Percentiles rank a stretch among this genome's conserved stretches.
Evolutionary conservation across 2,329 filamentous ascomycete genomes (phyloP).

Genomic region (Penicillium concentricum): DNA sequence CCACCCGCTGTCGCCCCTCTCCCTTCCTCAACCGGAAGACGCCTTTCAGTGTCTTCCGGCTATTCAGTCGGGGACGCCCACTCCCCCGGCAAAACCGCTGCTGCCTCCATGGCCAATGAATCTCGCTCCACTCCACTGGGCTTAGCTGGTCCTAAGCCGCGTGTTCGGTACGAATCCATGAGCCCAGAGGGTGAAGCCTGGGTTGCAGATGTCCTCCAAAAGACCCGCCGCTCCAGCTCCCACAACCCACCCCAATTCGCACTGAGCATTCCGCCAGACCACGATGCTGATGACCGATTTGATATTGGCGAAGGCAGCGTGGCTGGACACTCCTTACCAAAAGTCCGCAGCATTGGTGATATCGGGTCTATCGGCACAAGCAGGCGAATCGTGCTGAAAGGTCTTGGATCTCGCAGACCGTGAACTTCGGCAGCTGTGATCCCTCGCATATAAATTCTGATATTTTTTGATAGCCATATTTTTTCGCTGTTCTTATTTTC

Average conservation of each 20-base stretch:
- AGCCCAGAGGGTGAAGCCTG: constrained; percentile 48
- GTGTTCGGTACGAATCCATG: constrained; percentile 41
- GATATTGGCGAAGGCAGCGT: neutral
- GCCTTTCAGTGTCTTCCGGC: constrained; percentile 40
- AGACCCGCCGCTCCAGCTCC: constrained; percentile 42
- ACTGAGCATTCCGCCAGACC: constrained; percentile 16
- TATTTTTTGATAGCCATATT: neutral
- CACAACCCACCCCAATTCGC: constrained; percentile 29
- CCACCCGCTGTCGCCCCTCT: constrained; percentile 12
- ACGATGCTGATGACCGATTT: constrained; percentile 15
- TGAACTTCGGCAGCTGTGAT: neutral
- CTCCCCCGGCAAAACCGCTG: constrained; percentile 25
- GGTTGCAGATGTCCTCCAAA: constrained; percentile 48
- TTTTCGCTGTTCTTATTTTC: neutral
- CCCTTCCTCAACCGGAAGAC: constrained; percentile 27
- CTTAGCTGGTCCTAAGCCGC: constrained; percentile 46
- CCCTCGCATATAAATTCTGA: neutral
- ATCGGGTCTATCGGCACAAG: constrained; percentile 37
- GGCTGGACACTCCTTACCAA: constrained; percentile 23
- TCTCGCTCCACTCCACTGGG: constrained; percentile 42
- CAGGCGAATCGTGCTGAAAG: constrained; percentile 39
- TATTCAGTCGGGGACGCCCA: constrained; percentile 33
- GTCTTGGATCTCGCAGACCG: constrained; percentile 31
- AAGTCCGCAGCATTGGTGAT: constrained; percentile 41
- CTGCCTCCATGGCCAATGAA: constrained; percentile 11